Conservation (phyloP, 1,139 yeast genomes). For the Kazachstania sp. region DNA sequence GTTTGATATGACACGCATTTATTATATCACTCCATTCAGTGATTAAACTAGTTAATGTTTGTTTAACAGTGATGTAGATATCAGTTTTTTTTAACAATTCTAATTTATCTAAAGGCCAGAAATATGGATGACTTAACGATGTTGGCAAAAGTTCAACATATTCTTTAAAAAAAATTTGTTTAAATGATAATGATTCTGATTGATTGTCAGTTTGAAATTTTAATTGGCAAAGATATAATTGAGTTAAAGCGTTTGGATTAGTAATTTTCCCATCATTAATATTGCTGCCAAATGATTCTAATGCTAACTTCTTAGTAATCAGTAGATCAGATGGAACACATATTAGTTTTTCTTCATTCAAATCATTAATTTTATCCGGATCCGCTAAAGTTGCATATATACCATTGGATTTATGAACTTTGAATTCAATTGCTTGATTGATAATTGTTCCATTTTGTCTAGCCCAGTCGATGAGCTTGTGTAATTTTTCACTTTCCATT, state of each 20-base stretch:
- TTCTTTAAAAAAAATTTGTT: slow-evolving; percentile 33
- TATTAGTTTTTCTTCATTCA: slow-evolving; percentile 18
- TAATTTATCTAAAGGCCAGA: slow-evolving; percentile 50
- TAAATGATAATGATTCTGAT: background rate
- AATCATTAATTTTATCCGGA: slow-evolving; percentile 1
- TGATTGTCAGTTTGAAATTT: slow-evolving; percentile 26
- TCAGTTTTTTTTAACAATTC: slow-evolving; percentile 55
- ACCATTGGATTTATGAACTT: slow-evolving; percentile 28
- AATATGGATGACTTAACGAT: slow-evolving; percentile 50
- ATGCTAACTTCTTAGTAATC: slow-evolving; percentile 40
- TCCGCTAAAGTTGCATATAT: slow-evolving; percentile 35
- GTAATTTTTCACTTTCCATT: slow-evolving; percentile 9
- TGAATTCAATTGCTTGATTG: slow-evolving; percentile 31
- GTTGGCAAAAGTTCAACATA: slow-evolving; percentile 56
- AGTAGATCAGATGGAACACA: slow-evolving; percentile 37
- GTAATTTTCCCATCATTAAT: slow-evolving; percentile 9
- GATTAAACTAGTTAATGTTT: slow-evolving; percentile 27
- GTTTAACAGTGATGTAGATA: slow-evolving; percentile 33
- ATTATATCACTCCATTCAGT: slow-evolving; percentile 26
- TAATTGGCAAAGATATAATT: slow-evolving; percentile 41
- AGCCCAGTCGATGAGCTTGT: slow-evolving; percentile 43
- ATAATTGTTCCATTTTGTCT: slow-evolving; percentile 40
- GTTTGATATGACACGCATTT: slow-evolving; percentile 6
- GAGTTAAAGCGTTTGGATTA: slow-evolving; percentile 40
- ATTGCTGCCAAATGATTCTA: slow-evolving; percentile 31